These are phyloP conservation scores for Fraxinus pennsylvanica DNA, from an alignment of 257 asterid species.

Conservation along the genomic window DNA sequence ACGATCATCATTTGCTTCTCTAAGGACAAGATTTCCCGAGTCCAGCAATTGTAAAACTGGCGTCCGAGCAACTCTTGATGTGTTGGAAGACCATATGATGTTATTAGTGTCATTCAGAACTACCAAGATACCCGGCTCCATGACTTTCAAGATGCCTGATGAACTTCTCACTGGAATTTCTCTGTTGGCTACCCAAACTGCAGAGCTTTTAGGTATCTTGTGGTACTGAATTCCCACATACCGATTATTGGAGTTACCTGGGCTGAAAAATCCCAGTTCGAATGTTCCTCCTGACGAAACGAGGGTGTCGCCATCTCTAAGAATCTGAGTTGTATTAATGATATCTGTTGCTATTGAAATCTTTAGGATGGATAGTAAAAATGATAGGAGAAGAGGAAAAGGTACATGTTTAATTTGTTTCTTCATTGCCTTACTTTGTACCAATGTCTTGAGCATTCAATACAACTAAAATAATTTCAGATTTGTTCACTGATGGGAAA, in stretches of 20 bases:
- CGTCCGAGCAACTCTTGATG: background rate
- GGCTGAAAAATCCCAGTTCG: slow-evolving; percentile 40
- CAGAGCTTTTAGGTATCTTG: background rate
- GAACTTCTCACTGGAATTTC: slow-evolving; percentile 8
- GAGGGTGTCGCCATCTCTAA: slow-evolving; percentile 36
- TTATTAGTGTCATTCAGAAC: slow-evolving; percentile 5
- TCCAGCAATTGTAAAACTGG: slow-evolving; percentile 10
- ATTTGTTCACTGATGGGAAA: too few relatives aligned
- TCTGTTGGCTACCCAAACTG: slow-evolving; percentile 29
- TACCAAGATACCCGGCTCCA: slow-evolving; percentile 6
- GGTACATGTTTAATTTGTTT: background rate
- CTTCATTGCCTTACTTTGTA: background rate
- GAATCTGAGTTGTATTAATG: slow-evolving; percentile 9
- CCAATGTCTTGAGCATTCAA: too few relatives aligned
- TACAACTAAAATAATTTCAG: too few relatives aligned
- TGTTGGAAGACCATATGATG: slow-evolving; percentile 23
- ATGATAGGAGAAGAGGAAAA: background rate
- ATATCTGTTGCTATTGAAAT: slow-evolving; percentile 21
- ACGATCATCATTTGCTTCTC: slow-evolving; percentile 20
- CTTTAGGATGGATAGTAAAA: background rate
- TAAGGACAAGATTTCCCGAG: slow-evolving; percentile 39
- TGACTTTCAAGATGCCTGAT: slow-evolving; percentile 7
- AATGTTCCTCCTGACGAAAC: slow-evolving; percentile 36
- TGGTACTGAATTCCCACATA: slow-evolving; percentile 25
- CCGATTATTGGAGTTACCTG: background rate